Conservation (phyloP, 164 flowering plant species). For the Nymphaea colorata region DNA sequence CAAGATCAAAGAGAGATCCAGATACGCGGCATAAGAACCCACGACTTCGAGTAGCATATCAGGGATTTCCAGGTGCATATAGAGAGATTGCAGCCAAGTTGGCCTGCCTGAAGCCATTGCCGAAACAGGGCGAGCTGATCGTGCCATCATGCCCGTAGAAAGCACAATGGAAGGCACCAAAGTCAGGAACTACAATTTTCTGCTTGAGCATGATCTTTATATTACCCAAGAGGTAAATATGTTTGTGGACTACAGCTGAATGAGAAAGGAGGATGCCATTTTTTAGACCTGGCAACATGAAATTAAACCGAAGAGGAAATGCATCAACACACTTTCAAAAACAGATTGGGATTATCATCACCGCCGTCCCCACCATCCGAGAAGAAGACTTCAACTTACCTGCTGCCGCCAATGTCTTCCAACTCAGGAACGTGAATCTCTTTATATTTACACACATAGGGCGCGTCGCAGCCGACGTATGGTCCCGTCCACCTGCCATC, state of each 20-base stretch:
- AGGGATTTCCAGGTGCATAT: too few species aligned
- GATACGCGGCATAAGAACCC: too few species aligned
- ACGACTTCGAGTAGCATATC: too few species aligned
- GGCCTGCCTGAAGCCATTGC: not conserved
- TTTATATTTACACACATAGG: constrained; percentile 32
- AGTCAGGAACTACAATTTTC: constrained; percentile 15
- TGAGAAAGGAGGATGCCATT: too few species aligned
- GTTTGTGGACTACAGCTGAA: constrained; percentile 13
- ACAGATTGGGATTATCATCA: too few species aligned
- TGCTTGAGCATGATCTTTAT: constrained; percentile 9
- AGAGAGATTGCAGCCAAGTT: too few species aligned
- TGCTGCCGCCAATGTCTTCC: constrained; percentile 8
- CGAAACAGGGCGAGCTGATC: constrained; percentile 13
- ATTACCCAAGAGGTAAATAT: constrained; percentile 18
- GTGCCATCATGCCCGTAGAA: constrained; percentile 17
- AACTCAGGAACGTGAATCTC: constrained; percentile 26
- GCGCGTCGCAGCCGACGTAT: constrained; percentile 38
- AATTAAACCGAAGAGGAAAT: too few species aligned
- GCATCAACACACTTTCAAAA: too few species aligned
- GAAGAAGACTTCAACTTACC: constrained; percentile 2
- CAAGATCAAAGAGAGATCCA: too few species aligned
- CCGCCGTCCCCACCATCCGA: not conserved
- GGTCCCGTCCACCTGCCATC: constrained; percentile 42
- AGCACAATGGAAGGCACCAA: constrained; percentile 19
- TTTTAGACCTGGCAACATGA: too few species aligned